phyloP scores from a whole-genome alignment of 129 eudicot species.

The Smallanthus sonchifolius region DNA sequence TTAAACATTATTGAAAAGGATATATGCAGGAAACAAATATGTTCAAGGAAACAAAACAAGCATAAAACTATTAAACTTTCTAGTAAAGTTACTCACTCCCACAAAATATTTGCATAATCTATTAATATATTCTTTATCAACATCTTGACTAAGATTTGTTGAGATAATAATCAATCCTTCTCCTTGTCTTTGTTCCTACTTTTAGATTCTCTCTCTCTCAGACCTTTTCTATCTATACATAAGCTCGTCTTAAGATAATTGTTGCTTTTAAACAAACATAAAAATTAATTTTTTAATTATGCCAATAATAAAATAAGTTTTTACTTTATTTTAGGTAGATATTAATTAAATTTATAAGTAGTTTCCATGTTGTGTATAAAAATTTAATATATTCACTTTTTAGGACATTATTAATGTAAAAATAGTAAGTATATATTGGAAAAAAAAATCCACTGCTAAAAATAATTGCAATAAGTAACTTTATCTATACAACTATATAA shows the following conservation, averaged over 20 bases:
- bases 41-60: slow-evolving; percentile 25
- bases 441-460: no score
- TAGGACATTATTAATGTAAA: no score
- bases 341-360: no score
- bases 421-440: no score
- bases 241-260: no score
- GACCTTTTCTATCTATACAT: no score
- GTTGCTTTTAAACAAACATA: no score
- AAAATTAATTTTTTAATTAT: no score
- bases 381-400: not conserved
- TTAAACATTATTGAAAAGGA: slow-evolving; percentile 9
- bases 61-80: slow-evolving; percentile 11
- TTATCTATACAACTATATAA: no score
- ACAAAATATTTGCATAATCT: slow-evolving; percentile 19
- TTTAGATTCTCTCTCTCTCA: slow-evolving; percentile 5
- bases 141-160: slow-evolving; percentile 28
- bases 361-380: not conserved
- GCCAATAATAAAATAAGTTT: no score
- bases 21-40: slow-evolving; percentile 19
- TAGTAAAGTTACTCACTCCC: slow-evolving; percentile 30
- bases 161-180: slow-evolving; percentile 11
- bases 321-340: no score
- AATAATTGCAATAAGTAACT: no score
- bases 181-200: slow-evolving; percentile 22
- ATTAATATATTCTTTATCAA: slow-evolving; percentile 30